Percentiles rank a stretch among this genome's conserved stretches.
Evolutionary conservation across 176 grass and related monocot genomes (phyloP).

Genomic region (Carex pumila): DNA sequence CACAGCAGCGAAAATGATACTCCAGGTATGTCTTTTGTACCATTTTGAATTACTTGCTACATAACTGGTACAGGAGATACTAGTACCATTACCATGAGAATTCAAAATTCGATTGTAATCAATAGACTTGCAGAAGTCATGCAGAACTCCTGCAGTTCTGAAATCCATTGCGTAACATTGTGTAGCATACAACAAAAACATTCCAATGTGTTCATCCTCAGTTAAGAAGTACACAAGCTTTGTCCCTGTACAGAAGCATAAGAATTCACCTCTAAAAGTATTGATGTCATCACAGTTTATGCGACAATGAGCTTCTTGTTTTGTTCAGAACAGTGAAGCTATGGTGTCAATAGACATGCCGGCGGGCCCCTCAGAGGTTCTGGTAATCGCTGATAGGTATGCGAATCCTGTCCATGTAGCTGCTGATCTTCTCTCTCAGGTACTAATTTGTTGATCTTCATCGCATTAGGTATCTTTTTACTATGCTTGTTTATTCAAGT

Average conservation of each 20-base stretch:
- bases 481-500: neutral
- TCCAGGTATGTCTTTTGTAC: constrained; percentile 51
- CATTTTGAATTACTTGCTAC: constrained; percentile 8
- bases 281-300: neutral
- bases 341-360: constrained; percentile 99
- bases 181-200: neutral
- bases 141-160: neutral
- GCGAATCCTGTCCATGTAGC: constrained; percentile 83
- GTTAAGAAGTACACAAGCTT: constrained; percentile 11
- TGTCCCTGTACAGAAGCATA: neutral
- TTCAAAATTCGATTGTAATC: neutral
- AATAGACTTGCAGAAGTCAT: neutral
- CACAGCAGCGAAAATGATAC: constrained; percentile 99
- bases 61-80: neutral
- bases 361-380: constrained; percentile 87
- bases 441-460: constrained; percentile 23
- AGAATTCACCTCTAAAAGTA: neutral
- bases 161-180: neutral
- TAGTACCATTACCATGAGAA: neutral
- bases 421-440: constrained; percentile 94
- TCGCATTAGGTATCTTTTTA: neutral
- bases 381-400: constrained; percentile 84
- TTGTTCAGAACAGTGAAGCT: constrained; percentile 93
- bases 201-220: neutral
- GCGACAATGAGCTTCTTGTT: neutral